Evolutionary conservation across 2,329 filamentous ascomycete genomes (phyloP), one percentile per base, ranked within the genome.

Genomic region (Cyanodermella asteris): DNA sequence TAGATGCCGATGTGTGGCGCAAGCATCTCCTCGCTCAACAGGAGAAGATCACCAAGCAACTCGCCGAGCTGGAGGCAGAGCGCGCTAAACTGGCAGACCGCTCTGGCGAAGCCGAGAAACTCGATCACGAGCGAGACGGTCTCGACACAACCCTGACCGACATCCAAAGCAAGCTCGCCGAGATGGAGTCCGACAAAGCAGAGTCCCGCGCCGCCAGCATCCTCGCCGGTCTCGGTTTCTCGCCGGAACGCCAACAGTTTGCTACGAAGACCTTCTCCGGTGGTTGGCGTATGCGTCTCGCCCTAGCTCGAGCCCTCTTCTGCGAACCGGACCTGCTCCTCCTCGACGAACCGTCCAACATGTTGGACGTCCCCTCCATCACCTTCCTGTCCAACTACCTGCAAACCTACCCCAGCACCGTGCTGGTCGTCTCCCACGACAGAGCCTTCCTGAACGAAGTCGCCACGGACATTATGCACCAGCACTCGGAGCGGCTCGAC

Each of bases 321-420:
- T 97, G 87, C 55, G 87, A 97, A 48, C 87, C 87, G 21, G 87
- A 97, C 52, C 59, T 97, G 26, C 56, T 97, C 31, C 64, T 97
- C 47, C 80, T 97, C 38, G 87, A 97, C 58, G 87, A 97, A 69
- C 87, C 87, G 55, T 94, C 84, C 28, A 94, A 94, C 70, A 94
- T 94, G 84, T 81, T 97, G 78, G 87, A 94, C 53, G 87, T 97
- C 29, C 87, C 87, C n/a, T 94, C 87, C 13, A 94, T 97, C 44
- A 90, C 87, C 28, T 97, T 94, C 66, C 64, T 97, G 46, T 76
- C 84, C 23, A 84, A 82, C 43, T 97, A 97, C 45, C 72, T 97
- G 6, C 82, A 93, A 49, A 61, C 59, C 24, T 97, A 97, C 45
- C 84, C 84, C 19, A 91, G 80, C 50, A 94, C 87, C 2, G 71